Base-by-base conservation (phyloP, 176 grass and related monocot species). In the Chrysopogon serrulatus region DNA sequence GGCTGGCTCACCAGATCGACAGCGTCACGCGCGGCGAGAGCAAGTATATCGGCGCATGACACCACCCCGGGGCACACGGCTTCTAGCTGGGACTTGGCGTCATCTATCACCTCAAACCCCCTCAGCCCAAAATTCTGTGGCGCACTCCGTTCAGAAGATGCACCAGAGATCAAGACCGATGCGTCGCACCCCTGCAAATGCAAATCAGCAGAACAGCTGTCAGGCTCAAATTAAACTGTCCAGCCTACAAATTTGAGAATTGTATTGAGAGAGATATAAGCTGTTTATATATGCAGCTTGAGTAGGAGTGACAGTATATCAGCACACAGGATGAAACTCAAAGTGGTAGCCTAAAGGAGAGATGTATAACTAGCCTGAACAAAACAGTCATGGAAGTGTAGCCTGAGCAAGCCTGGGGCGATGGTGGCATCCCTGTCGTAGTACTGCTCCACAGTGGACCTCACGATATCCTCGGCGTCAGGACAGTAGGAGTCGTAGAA, bases 321-420 rank as follows among this genome's bases (percentile, higher is more conserved):
- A 5, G 9, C 39, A 40, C 39, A 8, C 9, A 15, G 10, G 3
- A 13, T 16, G 24, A 76, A 19, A 60, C 44, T 19, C 13, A 15
- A 73, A 42, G 15, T 15, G 18, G 36, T 60, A 83, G 14, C 21
- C 30, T 26, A 41, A 43, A 12, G 44, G 28, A 17, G 31, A 63
- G 64, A 10, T 48, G 7, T 14, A 16, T 32, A 24, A 59, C 60
- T 45, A 39, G 94, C 95, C 74, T 92, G 95, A 81, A 97, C 88
- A 49, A 97, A 97, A 35, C 95, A 97, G 75, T 97, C 92, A 15
- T 97, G 95, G 71, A 97, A 97, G 73, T 97, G 95, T 13, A 97
- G 86, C 78, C 92, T 87, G 59, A 97, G 87, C 84, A 97, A 65
- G 69, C 76, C 84, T 1, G 95, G 92, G 39, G 95, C 92, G 26